Percentiles rank a stretch among this genome's conserved stretches.
phyloP scores from a whole-genome alignment of 2,329 filamentous ascomycete genomes.

The Anthostomella pinea region DNA sequence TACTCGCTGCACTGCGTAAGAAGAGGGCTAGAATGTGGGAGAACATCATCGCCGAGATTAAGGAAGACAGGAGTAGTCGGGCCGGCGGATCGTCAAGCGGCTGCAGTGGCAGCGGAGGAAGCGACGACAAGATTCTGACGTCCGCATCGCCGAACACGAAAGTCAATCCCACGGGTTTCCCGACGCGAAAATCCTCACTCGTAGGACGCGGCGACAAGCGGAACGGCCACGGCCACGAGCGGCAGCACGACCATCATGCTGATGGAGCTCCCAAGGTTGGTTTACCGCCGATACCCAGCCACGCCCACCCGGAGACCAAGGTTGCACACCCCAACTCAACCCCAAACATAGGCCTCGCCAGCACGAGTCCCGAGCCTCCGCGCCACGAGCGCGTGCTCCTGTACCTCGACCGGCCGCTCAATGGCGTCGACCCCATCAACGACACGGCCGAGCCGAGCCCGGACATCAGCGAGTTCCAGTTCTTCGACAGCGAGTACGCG shows the following conservation, averaged over 20 bases:
- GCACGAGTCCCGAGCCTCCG: conserved; percentile 13
- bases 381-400: conserved; percentile 31
- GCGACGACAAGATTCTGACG: conserved; percentile 6
- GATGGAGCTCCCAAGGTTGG: neutral
- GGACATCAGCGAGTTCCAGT: conserved; percentile 40
- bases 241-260: neutral
- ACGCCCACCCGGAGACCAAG: no score
- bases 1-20: conserved; percentile 54
- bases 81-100: conserved; percentile 7
- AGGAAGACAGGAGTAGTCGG: conserved; percentile 32
- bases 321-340: no score
- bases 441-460: conserved; percentile 27
- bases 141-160: conserved; percentile 1
- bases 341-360: conserved; percentile 12
- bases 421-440: conserved; percentile 23
- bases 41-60: conserved; percentile 42
- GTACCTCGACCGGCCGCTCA: conserved; percentile 31
- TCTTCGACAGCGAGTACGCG: conserved; percentile 27
- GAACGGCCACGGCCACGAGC: conserved; percentile 3
- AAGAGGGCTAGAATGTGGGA: conserved; percentile 57
- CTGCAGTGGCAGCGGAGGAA: conserved; percentile 7
- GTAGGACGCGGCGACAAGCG: conserved; percentile 4
- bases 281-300: neutral
- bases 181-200: conserved; percentile 6
- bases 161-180: conserved; percentile 1